These are phyloP conservation scores for Staphylotrichum longicolle DNA, from an alignment of 495 filamentous ascomycete species.

Conservation along the genomic window DNA sequence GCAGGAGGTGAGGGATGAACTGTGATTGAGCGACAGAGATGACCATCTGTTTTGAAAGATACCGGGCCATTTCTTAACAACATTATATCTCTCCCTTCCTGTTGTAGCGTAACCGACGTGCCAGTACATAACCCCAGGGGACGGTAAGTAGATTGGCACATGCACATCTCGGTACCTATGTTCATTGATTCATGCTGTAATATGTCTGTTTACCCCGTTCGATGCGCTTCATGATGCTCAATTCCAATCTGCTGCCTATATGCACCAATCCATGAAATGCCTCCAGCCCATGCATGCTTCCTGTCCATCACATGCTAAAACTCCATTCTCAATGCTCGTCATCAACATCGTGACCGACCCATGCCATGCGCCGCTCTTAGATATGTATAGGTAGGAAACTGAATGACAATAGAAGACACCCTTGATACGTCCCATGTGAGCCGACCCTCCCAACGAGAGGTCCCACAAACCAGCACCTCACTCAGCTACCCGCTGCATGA, in stretches of 20 bases:
- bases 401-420: conserved; percentile 1
- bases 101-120: too few relatives aligned
- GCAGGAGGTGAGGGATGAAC: conserved; percentile 38
- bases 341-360: not conserved
- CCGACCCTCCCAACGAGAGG: too few relatives aligned
- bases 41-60: conserved; percentile 2
- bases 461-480: not conserved
- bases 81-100: not conserved
- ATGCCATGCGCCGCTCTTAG: too few relatives aligned
- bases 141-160: too few relatives aligned
- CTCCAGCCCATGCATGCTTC: not conserved
- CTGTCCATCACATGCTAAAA: too few relatives aligned
- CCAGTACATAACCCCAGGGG: too few relatives aligned
- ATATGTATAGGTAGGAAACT: too few relatives aligned
- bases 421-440: too few relatives aligned
- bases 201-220: not conserved
- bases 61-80: not conserved
- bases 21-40: conserved; percentile 26
- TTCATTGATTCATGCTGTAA: not conserved
- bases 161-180: too few relatives aligned
- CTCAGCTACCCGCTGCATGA: conserved; percentile 19
- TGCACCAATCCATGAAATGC: not conserved
- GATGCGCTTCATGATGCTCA: not conserved
- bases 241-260: not conserved
- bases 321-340: not conserved